Evolutionary conservation across 2,329 filamentous ascomycete species (phyloP).

Genomic region (Ophiocordyceps camponoti-saundersi): DNA sequence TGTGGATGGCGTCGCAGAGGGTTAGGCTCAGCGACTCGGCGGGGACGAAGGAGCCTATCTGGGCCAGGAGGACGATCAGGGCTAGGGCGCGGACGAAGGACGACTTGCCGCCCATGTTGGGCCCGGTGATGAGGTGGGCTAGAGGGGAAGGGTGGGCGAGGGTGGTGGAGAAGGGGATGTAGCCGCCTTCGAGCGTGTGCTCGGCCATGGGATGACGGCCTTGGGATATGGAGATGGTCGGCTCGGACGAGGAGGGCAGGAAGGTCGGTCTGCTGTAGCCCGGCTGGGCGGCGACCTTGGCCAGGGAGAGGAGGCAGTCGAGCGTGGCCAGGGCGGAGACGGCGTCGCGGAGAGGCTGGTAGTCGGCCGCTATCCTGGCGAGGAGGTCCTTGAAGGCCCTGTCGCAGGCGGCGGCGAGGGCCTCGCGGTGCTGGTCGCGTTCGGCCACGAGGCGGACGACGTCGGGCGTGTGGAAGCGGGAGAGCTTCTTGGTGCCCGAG

Average conservation of each 20-base stretch:
- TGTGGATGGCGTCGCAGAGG: conserved; percentile 81
- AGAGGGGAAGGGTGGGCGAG: conserved; percentile 49
- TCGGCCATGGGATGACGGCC: conserved; percentile 95
- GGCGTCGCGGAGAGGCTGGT: conserved; percentile 77
- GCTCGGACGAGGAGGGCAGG: conserved; percentile 41
- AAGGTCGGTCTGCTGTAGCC: conserved; percentile 71
- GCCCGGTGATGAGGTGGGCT: conserved; percentile 81
- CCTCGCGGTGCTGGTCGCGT: conserved; percentile 88
- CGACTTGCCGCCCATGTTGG: conserved; percentile 99
- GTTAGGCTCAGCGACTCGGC: conserved; percentile 59
- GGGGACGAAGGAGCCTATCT: conserved; percentile 88
- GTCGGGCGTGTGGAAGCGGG: conserved; percentile 86
- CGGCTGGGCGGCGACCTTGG: conserved; percentile 67
- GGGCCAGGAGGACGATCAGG: conserved; percentile 81
- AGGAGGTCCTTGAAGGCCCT: conserved; percentile 61
- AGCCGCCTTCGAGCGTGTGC: conserved; percentile 66
- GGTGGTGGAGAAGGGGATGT: conserved; percentile 77
- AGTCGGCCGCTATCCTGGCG: conserved; percentile 58
- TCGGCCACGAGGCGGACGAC: conserved; percentile 70
- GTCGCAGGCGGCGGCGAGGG: conserved; percentile 82
- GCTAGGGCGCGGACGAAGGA: conserved; percentile 88
- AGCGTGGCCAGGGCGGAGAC: conserved; percentile 73
- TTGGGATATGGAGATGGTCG: conserved; percentile 41
- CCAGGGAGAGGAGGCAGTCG: conserved; percentile 78
- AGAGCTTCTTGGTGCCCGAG: conserved; percentile 81